Evolutionary conservation across 1,284 basidiomycete genomes (phyloP).

Genomic region (Cryptococcus floricola): DNA sequence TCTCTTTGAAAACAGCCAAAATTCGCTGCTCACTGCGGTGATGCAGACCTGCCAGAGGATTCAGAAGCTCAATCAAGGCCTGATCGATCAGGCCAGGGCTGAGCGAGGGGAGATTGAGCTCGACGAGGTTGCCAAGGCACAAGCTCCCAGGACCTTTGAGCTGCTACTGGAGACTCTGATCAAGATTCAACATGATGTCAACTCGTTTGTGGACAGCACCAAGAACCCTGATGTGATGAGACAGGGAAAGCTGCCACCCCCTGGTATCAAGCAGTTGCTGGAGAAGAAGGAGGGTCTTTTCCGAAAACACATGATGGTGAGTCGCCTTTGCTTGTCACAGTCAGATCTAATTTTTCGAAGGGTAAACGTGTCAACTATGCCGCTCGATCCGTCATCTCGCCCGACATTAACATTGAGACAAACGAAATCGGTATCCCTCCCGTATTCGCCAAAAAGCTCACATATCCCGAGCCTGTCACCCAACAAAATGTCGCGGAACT

Average conservation of each 20-base stretch:
- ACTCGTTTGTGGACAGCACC: conserved; percentile 94
- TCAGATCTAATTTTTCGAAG: conserved; percentile 50
- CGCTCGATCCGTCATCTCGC: conserved; percentile 97
- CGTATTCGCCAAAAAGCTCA: conserved; percentile 94
- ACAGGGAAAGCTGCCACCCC: conserved; percentile 87
- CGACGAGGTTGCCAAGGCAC: conserved; percentile 39
- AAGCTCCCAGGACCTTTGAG: conserved; percentile 61
- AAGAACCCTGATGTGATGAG: conserved; percentile 85
- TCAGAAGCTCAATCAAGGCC: conserved; percentile 68
- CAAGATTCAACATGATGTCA: conserved; percentile 90
- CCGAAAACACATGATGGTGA: conserved; percentile 98
- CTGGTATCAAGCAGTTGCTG: conserved; percentile 91
- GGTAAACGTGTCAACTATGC: conserved; percentile 99
- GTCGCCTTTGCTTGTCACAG: conserved; percentile 16
- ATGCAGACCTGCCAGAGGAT: conserved; percentile 77
- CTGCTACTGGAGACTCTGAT: conserved; percentile 76
- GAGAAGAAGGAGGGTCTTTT: conserved; percentile 99
- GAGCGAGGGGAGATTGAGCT: conserved; percentile 54
- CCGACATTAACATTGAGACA: conserved; percentile 98
- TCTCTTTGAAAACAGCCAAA: conserved; percentile 94
- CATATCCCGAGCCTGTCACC: conserved; percentile 96
- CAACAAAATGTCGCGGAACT: conserved; percentile 84
- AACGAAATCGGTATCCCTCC: conserved; percentile 99
- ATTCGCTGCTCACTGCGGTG: conserved; percentile 83
- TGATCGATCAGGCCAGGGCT: conserved; percentile 52